phyloP scores from a whole-genome alignment of 2,329 filamentous ascomycete genomes.

The Piedraia hortae region DNA sequence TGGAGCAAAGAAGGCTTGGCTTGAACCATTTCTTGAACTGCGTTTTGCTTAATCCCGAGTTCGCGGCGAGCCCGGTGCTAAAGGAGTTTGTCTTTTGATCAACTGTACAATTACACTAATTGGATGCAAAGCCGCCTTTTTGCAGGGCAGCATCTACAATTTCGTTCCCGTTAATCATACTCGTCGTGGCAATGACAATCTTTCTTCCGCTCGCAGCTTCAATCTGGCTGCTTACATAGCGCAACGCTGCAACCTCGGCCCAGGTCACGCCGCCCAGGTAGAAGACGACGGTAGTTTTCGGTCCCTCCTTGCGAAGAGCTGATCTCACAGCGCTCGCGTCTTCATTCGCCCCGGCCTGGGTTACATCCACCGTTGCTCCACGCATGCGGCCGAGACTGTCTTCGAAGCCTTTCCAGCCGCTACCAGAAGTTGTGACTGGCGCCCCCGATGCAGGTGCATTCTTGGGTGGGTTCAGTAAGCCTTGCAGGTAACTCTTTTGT shows the following conservation, averaged over 20 bases:
- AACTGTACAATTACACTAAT: constrained; percentile 1
- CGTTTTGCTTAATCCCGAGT: constrained; percentile 76
- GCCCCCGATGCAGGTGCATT: constrained; percentile 3
- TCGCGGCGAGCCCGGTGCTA: constrained; percentile 66
- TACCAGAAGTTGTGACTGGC: constrained; percentile 20
- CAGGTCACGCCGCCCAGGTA: constrained; percentile 94
- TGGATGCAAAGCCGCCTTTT: constrained; percentile 6
- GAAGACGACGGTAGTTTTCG: constrained; percentile 78
- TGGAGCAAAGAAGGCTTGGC: constrained; percentile 58
- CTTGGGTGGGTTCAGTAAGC: constrained; percentile 19
- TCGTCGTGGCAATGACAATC: constrained; percentile 79
- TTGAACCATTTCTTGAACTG: constrained; percentile 87
- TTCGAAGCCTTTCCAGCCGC: constrained; percentile 77
- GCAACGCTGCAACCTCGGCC: constrained; percentile 77
- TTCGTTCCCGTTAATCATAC: constrained; percentile 64
- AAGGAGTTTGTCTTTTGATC: constrained; percentile 58
- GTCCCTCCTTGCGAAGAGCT: constrained; percentile 34
- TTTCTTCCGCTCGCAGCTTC: constrained; percentile 34
- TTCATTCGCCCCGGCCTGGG: constrained; percentile 80
- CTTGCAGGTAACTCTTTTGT: constrained; percentile 59
- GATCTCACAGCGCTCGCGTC: constrained; percentile 55
- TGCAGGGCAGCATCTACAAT: constrained; percentile 43
- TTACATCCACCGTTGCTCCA: constrained; percentile 71
- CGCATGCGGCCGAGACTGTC: constrained; percentile 68
- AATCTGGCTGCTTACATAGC: constrained; percentile 57